Base-by-base conservation (phyloP, 2,329 filamentous ascomycete genomes). In the Cordyceps tenuipes region DNA sequence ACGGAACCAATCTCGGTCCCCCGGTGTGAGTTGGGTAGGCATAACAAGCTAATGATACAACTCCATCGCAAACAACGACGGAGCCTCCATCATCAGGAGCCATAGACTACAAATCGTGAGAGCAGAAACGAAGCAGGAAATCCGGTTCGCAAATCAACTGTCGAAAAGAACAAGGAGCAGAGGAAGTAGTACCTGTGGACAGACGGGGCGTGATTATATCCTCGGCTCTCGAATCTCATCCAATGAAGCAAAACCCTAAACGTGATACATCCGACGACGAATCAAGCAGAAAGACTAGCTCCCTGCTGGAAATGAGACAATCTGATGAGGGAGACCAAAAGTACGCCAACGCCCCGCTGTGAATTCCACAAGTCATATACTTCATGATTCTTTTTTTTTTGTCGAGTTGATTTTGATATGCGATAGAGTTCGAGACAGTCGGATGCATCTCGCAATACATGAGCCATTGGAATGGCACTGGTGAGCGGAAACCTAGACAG, bases 261-360 rank as follows among this genome's bases (percentile, higher is more conserved):
- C 21, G 41, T 77, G 74, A 77, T 76, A 78, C 75, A 71, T 67
- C 65, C 52, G 67, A 68, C 68, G 65, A 67, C 64, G 58, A 50
- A 60, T 68, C 66, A 74, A 67, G 52, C 51, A 59, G 56, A 59
- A 59, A 52, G 36, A 51, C 36, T 76, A 76, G 17, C 59, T 51
- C 52, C 59, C 52, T 75, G 68, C 63, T 64, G 72, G 68, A 66
- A 65, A 57, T 57, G 55, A 49, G 74, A 74, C 78, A 81, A 79
- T 81, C 76, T 80, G 78, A 78, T 74, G 75, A 76, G 68, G 72
- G 71, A 67, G 72, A 73, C 70, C 70, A 71, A 73, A 71, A 72
- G 72, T 71, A 68, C 66, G 62, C 65, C 69, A 72, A 69, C 67
- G 68, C 68, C 62, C 29, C 62, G 60, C 57, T 59, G 36, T 59